Evolutionary conservation across 1,139 yeast species (phyloP), one percentile per base, ranked within the genome.

Genomic region (Scheffersomyces stambukii): DNA sequence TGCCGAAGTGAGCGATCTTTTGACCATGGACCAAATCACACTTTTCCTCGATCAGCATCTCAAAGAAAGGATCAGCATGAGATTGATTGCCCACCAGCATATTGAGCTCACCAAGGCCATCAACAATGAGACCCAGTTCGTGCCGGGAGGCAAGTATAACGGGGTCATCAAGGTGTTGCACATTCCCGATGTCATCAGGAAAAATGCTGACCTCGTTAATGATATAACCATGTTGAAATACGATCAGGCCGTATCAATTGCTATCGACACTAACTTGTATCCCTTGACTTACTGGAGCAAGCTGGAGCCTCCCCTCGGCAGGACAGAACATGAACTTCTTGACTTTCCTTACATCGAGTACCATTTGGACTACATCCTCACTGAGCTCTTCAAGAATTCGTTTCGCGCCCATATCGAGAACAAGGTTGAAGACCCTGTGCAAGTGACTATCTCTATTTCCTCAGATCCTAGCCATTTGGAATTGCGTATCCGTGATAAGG

Each of bases 351-450:
- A 86, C 52, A 81, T 89, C 27, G 89, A 91, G 19, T 81, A 80
- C 30, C 95, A 89, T 49, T 56, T 91, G 29, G 96, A 89, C 52
- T 89, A 91, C 48, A 77, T 89, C 27, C 64, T 88, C 30, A 84
- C 84, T 13, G 98, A 89, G 54, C 54, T 89, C n/a, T 65, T 89
- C 45, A 89, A 89, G 52, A 89, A 89, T 52, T 74, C 95, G 3
- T 79, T 82, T 40, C 60, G 96, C 31, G 93, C 97, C 0, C 88
- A 84, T 28, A 79, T 88, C 27, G 96, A 85, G 48, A 78, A 76
- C 36, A 54, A 60, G 1, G 65, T 73, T 4, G 55, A 60, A 1
- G 70, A 65, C 11, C 93, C 95, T 1, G 75, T 89, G 1, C 64
- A 72, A 30, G 71, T 82, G 3, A 77, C 94, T 1, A 70, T 89